A percentile compares a stretch with the other conserved stretches of the same genome.
phyloP scores from a whole-genome alignment of 139 green algal species.

The Raphidocelis subcapitata region DNA sequence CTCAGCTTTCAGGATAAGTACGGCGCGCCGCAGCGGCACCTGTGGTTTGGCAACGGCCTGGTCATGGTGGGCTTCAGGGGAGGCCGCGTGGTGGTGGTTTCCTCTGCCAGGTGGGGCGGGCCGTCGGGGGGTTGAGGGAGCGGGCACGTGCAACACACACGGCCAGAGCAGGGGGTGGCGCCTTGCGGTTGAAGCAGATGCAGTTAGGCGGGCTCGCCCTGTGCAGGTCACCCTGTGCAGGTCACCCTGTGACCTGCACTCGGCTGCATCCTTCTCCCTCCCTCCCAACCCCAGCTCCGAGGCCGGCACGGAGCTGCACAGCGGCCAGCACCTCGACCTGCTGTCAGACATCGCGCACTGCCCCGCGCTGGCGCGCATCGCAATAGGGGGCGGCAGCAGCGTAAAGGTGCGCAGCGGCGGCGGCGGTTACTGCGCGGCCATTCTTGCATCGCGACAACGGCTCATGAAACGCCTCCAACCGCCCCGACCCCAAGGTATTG shows the following conservation, averaged over 20 bases:
- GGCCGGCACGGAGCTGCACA: conserved; percentile 64
- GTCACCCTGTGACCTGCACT: too few species aligned
- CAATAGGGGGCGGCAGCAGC: conserved; percentile 50
- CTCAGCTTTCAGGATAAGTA: conserved; percentile 70
- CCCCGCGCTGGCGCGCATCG: conserved; percentile 39
- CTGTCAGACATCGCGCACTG: conserved; percentile 54
- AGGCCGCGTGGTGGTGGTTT: conserved; percentile 48
- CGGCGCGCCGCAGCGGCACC: conserved; percentile 64
- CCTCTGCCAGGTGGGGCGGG: conserved; percentile 14
- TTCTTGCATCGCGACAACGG: too few species aligned
- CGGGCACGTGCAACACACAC: too few species aligned
- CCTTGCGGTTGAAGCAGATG: too few species aligned
- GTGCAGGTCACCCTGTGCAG: too few species aligned
- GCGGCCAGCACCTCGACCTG: conserved; percentile 44
- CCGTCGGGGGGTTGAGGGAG: too few species aligned
- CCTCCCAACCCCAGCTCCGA: conserved; percentile 39
- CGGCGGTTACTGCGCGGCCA: too few species aligned
- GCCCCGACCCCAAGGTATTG: conserved; percentile 1
- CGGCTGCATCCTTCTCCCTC: too few species aligned
- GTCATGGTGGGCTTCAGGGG: conserved; percentile 65
- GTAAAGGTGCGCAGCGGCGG: conserved; percentile 33
- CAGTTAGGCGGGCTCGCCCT: too few species aligned
- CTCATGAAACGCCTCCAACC: too few species aligned
- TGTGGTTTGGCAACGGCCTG: conserved; percentile 77
- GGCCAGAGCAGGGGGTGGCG: too few species aligned